Evolutionary conservation across 805 yeast species (phyloP), one percentile per base, ranked within the genome.

Genomic region (Candida gorgasii): DNA sequence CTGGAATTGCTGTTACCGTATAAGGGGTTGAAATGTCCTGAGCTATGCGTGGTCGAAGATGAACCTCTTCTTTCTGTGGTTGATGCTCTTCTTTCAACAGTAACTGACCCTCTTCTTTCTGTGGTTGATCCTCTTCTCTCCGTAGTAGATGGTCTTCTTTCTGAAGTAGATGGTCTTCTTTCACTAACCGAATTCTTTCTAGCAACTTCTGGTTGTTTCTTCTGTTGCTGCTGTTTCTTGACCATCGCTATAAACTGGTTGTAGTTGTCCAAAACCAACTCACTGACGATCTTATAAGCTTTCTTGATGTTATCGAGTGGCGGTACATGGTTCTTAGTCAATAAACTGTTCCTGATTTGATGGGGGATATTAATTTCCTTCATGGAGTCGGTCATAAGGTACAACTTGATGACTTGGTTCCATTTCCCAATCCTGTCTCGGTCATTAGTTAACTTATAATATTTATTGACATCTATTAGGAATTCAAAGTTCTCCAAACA

Each of bases 401-500:
- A 68, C 22, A 44, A 48, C 27, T 49, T 45, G 43, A 59, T 55
- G 15, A 68, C 59, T 11, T 38, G 36, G 14, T 47, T 36, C 73
- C 73, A 68, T 29, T 46, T 47, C 5, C 35, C 39, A 16, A 42
- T 41, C 18, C 38, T 28, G 7, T 46, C 50, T 30, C 36, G 32
- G 12, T 46, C 48, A 15, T 22, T 35, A 11, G 13, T 15, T 8
- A 49, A 15, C 13, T 37, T 41, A 27, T 37, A 24, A 20, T 34
- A 49, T 26, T 43, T 42, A 27, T 49, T 49, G 5, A 49, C 42
- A 37, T 49, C 53, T 12, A 36, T 23, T 6, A 67, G 47, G 37
- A 65, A 67, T 45, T 65, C 69, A 26, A 59, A 54, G 50, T 67
- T 67, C 44, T 68, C 73, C 34, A 59, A 47, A 51, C 73, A 67